These are phyloP conservation scores for Xylaria acuta DNA, from an alignment of 495 filamentous ascomycete genomes.

Conservation along the genomic window DNA sequence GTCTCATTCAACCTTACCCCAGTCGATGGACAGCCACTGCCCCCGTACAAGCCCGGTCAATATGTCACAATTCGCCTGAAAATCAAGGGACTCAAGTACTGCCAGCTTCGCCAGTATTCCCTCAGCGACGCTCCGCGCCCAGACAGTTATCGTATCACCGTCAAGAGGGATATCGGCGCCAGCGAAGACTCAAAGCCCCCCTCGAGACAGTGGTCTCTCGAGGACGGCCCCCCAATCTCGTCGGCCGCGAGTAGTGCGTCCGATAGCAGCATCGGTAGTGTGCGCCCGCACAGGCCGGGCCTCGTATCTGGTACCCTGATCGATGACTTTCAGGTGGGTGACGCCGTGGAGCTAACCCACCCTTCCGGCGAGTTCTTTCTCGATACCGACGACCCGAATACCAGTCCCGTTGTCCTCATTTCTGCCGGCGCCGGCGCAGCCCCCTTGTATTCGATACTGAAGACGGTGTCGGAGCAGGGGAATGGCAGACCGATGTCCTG, in stretches of 20 bases:
- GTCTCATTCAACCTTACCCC: slow-evolving; percentile 74
- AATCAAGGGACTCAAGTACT: slow-evolving; percentile 63
- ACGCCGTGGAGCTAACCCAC: slow-evolving; percentile 68
- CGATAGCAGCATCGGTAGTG: slow-evolving; percentile 41
- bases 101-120: slow-evolving; percentile 74
- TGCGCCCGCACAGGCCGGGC: slow-evolving; percentile 51
- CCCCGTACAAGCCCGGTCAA: slow-evolving; percentile 69
- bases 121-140: slow-evolving; percentile 65
- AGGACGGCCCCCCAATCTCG: slow-evolving; percentile 36
- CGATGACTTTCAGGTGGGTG: slow-evolving; percentile 63
- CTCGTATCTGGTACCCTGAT: slow-evolving; percentile 75
- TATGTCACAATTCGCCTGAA: slow-evolving; percentile 68
- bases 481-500: slow-evolving; percentile 63
- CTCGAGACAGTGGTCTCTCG: slow-evolving; percentile 35
- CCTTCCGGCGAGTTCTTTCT: slow-evolving; percentile 75
- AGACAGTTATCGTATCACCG: slow-evolving; percentile 70
- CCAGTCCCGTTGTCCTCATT: slow-evolving; percentile 66
- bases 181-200: slow-evolving; percentile 33
- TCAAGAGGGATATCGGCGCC: slow-evolving; percentile 67
- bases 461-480: slow-evolving; percentile 51
- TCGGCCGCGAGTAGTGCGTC: slow-evolving; percentile 42
- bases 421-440: slow-evolving; percentile 75
- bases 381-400: slow-evolving; percentile 44
- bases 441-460: slow-evolving; percentile 69
- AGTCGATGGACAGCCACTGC: slow-evolving; percentile 64